Evolutionary conservation across 176 grass and related monocot genomes (phyloP).

Genomic region (Musa schizocarpa): DNA sequence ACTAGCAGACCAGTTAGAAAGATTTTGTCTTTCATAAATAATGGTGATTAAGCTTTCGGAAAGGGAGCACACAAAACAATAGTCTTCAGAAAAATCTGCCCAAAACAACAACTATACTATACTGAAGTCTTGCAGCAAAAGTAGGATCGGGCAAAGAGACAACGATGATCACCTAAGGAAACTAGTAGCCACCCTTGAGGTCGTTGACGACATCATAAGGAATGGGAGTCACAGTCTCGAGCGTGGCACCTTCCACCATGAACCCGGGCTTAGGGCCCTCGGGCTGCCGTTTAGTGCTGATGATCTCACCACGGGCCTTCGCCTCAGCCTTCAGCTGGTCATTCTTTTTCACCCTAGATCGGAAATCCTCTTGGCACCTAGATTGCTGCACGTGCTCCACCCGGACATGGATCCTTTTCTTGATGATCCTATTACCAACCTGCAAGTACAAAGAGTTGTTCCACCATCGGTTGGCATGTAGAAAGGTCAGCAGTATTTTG

Average conservation of each 20-base stretch:
- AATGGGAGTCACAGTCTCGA: conserved; percentile 2
- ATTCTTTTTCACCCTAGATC: conserved; percentile 2
- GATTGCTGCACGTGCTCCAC: neutral
- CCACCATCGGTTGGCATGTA: neutral
- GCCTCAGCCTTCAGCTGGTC: neutral
- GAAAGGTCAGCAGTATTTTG: neutral
- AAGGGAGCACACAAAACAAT: no score
- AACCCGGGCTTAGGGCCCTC: conserved; percentile 5
- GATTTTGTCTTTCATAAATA: no score
- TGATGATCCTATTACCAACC: conserved; percentile 10
- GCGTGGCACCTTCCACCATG: conserved; percentile 7
- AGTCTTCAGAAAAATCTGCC: no score
- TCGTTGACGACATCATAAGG: conserved; percentile 9
- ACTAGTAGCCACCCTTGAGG: conserved; percentile 14
- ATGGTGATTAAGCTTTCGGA: no score
- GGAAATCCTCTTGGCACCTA: conserved; percentile 6
- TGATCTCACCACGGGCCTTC: neutral
- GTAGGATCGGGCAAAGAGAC: no score
- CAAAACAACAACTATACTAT: no score
- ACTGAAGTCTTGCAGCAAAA: no score
- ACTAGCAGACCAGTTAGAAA: no score
- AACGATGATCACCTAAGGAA: no score
- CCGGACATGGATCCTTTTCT: neutral
- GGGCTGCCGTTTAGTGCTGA: conserved; percentile 5
- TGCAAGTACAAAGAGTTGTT: neutral